Base-by-base conservation (phyloP, 2,329 filamentous ascomycete species). In the Sporothrix protearum region DNA sequence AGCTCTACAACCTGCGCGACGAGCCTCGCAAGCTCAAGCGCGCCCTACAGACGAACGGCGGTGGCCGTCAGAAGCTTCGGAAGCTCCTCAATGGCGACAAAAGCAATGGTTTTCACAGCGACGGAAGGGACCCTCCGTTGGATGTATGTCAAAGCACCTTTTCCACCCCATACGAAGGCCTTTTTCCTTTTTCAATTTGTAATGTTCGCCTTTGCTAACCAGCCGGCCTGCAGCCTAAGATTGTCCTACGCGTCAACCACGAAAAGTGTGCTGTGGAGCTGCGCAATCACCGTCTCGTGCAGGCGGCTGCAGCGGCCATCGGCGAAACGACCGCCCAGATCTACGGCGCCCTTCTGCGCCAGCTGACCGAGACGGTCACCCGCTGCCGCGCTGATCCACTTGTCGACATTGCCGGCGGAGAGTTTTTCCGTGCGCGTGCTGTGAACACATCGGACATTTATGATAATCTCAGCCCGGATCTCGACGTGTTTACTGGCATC, bases 191-290 rank as follows among this genome's bases (percentile, higher is more conserved):
- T 19, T 16, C 10, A 22, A 30, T 30, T 2, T 69, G 25, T 33
- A 22, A 8, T 25, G 16, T 47, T 6, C 0, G 14, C 4, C 0
- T 12, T 16, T 36, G 28, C 69, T 59, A 45, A 59, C 61, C 10
- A 1, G 28, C 80, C 76, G 25, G 68, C 36, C 78, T 53, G 12
- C 36, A 96, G 90, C 86, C 88, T 67, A 87, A 91, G 72, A 84
- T 94, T 74, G 85, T 94, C 47, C 84, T 98, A 66, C 88, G 91
- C 36, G 84, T 97, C 70, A 97, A 97, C 78, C 91, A 93, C 77
- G 91, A 94, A 71, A 96, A 95, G 79, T 92, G 93, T 72, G 84
- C 91, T 7, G 92, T 97, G 10, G 89, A 92, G 67, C 84, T 97
- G 74, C 92, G 95, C 71, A 97, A 93, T 76, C 87, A 90, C 74